Percentiles rank a stretch among this genome's conserved stretches.
These are phyloP conservation scores for Hygrophila difformis DNA, from an alignment of 257 asterid genomes.

Conservation along the genomic window DNA sequence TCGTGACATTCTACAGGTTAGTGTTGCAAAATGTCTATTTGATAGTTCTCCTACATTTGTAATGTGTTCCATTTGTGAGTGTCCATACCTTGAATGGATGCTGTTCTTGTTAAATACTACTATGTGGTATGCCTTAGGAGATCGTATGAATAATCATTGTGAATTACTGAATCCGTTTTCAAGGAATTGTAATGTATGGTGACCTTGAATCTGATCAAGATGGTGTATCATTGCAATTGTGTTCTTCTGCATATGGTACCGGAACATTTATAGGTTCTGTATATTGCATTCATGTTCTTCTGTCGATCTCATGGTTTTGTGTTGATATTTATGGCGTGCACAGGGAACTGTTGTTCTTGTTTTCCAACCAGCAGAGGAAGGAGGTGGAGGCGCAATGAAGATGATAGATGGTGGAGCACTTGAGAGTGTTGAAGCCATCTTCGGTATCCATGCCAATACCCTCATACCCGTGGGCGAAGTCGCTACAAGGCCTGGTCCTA, in stretches of 20 bases:
- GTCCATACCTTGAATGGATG: too few species aligned
- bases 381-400: slow-evolving; percentile 88
- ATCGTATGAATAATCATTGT: too few species aligned
- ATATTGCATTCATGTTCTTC: not conserved
- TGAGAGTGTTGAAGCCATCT: slow-evolving; percentile 73
- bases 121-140: too few species aligned
- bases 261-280: not conserved
- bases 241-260: too few species aligned
- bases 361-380: slow-evolving; percentile 99
- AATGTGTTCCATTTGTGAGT: too few species aligned
- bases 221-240: too few species aligned
- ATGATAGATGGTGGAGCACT: slow-evolving; percentile 79
- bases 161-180: too few species aligned
- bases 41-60: too few species aligned
- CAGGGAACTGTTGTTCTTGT: slow-evolving; percentile 91
- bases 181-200: too few species aligned
- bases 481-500: slow-evolving; percentile 56
- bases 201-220: too few species aligned
- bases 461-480: slow-evolving; percentile 48
- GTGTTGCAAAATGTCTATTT: too few species aligned
- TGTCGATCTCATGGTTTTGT: not conserved
- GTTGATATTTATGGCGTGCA: not conserved
- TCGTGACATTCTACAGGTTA: slow-evolving; percentile 44
- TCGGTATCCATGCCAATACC: slow-evolving; percentile 43
- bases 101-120: too few species aligned